A percentile compares a stretch with the other conserved stretches of the same genome.
Evolutionary conservation across 2,329 filamentous ascomycete genomes (phyloP).

Genomic region (Arthrobotrys conoides): DNA sequence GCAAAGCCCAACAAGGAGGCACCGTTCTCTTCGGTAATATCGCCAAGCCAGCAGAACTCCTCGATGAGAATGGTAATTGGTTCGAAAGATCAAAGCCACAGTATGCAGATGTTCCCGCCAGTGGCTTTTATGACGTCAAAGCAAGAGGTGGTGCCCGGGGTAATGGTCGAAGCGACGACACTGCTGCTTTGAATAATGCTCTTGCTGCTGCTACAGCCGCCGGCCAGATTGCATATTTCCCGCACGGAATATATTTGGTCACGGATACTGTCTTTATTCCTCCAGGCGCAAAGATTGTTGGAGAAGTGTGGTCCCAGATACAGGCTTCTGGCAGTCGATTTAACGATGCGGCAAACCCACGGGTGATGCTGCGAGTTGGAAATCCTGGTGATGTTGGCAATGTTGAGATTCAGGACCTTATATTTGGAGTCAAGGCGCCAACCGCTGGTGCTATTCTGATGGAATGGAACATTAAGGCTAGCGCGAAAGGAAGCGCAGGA

Average conservation of each 20-base stretch:
- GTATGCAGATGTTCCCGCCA: slow-evolving; percentile 78
- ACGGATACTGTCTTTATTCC: slow-evolving; percentile 71
- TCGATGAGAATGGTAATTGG: slow-evolving; percentile 74
- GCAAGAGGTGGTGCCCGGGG: slow-evolving; percentile 81
- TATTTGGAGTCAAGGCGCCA: slow-evolving; percentile 78
- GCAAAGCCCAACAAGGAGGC: slow-evolving; percentile 65
- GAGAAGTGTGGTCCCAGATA: slow-evolving; percentile 74
- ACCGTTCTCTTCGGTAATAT: slow-evolving; percentile 65
- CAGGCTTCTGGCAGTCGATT: slow-evolving; percentile 73
- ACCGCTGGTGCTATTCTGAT: slow-evolving; percentile 79
- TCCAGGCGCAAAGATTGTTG: slow-evolving; percentile 71
- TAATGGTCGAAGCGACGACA: slow-evolving; percentile 90
- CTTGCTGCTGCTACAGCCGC: slow-evolving; percentile 73
- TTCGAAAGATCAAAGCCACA: slow-evolving; percentile 91
- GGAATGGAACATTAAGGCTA: slow-evolving; percentile 77
- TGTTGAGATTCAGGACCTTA: slow-evolving; percentile 80
- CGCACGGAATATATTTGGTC: slow-evolving; percentile 80
- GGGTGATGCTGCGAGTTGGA: slow-evolving; percentile 76
- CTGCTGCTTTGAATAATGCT: slow-evolving; percentile 82
- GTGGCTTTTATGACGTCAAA: slow-evolving; percentile 86
- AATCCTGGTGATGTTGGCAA: slow-evolving; percentile 75
- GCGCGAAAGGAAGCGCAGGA: slow-evolving; percentile 68
- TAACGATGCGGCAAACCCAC: slow-evolving; percentile 72
- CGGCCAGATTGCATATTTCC: slow-evolving; percentile 76
- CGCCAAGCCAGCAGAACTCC: slow-evolving; percentile 76